Percentiles rank a stretch among this genome's conserved stretches.
Conservation (phyloP, 495 filamentous ascomycete species). For the Trichoderma virens region DNA sequence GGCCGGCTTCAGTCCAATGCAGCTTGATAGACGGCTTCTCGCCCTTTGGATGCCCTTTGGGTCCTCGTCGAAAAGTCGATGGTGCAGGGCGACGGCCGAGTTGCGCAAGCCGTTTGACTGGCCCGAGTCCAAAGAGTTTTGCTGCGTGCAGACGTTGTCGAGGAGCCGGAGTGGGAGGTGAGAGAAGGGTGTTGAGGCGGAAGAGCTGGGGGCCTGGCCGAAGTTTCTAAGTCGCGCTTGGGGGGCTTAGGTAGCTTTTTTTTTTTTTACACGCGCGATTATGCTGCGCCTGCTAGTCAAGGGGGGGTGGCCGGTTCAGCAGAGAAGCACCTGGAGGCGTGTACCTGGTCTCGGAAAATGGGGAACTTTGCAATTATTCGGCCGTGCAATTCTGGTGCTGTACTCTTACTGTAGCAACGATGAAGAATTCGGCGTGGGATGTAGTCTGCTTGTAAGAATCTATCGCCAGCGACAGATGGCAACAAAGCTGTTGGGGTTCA, state of each 20-base stretch:
- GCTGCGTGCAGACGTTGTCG: neutral
- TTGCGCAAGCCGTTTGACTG: neutral
- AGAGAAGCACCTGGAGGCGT: neutral
- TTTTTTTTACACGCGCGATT: conserved; percentile 39
- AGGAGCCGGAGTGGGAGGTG: conserved; percentile 14
- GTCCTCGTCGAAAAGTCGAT: conserved; percentile 1
- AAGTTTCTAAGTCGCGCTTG: conserved; percentile 23
- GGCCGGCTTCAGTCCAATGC: neutral
- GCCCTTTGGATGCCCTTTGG: neutral
- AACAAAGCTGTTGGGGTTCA: neutral
- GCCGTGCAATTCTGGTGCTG: neutral
- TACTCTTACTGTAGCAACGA: too few species aligned
- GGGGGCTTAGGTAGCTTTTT: conserved; percentile 11
- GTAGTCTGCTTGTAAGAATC: neutral
- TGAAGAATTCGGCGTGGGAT: too few species aligned
- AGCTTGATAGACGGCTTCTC: neutral
- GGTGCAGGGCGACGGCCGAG: neutral
- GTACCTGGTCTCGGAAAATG: neutral
- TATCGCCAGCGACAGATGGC: conserved; percentile 3
- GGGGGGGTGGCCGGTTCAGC: neutral
- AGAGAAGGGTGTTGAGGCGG: conserved; percentile 13
- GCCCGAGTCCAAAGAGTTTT: neutral
- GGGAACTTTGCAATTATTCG: neutral
- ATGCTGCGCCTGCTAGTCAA: conserved; percentile 28
- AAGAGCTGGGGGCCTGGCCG: conserved; percentile 7